These are phyloP conservation scores for Lactarius hengduanensis DNA, from an alignment of 768 basidiomycete genomes.

Conservation along the genomic window DNA sequence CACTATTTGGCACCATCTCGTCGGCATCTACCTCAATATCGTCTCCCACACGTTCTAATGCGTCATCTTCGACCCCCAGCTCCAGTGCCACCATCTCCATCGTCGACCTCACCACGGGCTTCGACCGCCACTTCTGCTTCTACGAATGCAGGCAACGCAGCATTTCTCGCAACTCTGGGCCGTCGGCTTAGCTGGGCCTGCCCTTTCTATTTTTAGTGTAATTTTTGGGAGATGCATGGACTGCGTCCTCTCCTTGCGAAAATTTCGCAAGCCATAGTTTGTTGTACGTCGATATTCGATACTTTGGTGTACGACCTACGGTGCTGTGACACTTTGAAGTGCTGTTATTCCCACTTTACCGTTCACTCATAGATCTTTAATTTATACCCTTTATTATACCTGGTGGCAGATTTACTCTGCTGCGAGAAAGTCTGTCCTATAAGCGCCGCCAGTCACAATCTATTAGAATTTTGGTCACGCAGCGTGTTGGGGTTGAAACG, in stretches of 20 bases:
- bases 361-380: not conserved
- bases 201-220: constrained; percentile 6
- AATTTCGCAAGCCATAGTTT: not conserved
- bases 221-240: not conserved
- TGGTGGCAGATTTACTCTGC: not conserved
- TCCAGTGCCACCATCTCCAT: not conserved
- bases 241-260: not conserved
- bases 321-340: not conserved
- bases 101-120: not conserved
- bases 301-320: not conserved
- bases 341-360: not conserved
- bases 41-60: not conserved
- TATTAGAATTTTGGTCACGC: not conserved
- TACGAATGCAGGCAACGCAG: constrained; percentile 8
- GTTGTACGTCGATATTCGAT: not conserved
- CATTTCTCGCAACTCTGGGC: not conserved
- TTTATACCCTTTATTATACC: not conserved
- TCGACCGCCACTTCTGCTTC: not conserved
- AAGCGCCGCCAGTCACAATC: not conserved
- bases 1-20: constrained; percentile 3
- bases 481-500: not conserved
- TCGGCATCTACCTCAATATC: not conserved
- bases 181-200: not conserved
- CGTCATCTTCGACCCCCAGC: not conserved
- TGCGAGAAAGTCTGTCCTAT: not conserved